These are phyloP conservation scores for Sugiyamaella xylanicola DNA, from an alignment of 1,139 yeast species.

Conservation along the genomic window DNA sequence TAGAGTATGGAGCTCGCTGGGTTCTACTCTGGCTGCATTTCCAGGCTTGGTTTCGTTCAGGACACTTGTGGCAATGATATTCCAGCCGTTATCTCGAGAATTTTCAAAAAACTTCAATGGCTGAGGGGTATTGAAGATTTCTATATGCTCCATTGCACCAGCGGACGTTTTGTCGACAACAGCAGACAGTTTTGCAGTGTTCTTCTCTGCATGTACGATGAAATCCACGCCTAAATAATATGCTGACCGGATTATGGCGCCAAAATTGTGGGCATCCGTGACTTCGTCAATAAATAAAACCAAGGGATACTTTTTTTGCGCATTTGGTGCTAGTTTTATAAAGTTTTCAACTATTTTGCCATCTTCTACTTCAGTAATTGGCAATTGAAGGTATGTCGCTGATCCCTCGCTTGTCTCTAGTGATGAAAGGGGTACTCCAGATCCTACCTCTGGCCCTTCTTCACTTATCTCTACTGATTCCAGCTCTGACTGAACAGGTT, in stretches of 20 bases:
- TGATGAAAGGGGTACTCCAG: too few species aligned
- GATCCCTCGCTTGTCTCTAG: not conserved
- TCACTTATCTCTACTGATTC: not conserved
- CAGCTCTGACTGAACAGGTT: not conserved
- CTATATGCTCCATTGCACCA: slow-evolving; percentile 82
- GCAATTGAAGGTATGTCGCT: not conserved
- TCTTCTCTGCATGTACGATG: slow-evolving; percentile 66
- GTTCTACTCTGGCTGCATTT: slow-evolving; percentile 42
- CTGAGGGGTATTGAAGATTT: slow-evolving; percentile 58
- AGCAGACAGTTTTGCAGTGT: slow-evolving; percentile 75
- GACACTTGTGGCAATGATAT: slow-evolving; percentile 64
- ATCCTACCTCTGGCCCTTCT: not conserved
- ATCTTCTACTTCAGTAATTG: slow-evolving; percentile 42
- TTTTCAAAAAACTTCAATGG: slow-evolving; percentile 65
- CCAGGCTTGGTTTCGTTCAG: slow-evolving; percentile 30
- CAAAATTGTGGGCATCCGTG: slow-evolving; percentile 88
- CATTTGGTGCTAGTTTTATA: slow-evolving; percentile 16
- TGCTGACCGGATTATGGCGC: slow-evolving; percentile 82
- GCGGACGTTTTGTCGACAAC: slow-evolving; percentile 79
- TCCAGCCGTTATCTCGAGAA: slow-evolving; percentile 66
- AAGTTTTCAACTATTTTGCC: slow-evolving; percentile 40
- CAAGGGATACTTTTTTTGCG: slow-evolving; percentile 49
- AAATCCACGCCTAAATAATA: slow-evolving; percentile 85
- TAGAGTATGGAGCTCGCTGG: slow-evolving; percentile 50
- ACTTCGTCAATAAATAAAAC: slow-evolving; percentile 81